Base-by-base conservation (phyloP, 805 yeast species). In the Debaryomyces castellii region DNA sequence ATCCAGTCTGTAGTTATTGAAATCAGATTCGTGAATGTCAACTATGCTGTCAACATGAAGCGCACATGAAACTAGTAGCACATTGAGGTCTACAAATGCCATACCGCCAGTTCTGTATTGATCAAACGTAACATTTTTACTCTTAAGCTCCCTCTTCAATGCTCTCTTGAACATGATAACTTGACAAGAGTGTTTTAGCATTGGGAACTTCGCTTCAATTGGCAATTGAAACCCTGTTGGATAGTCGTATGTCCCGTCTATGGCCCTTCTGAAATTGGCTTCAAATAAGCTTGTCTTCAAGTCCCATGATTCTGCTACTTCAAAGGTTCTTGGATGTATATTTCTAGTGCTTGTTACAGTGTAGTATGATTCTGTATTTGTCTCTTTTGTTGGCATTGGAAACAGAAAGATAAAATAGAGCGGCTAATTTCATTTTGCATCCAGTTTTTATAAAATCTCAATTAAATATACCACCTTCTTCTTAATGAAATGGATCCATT, bases 11-110 rank as follows among this genome's bases (percentile, higher is more conserved):
- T 38, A 53, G 40, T 51, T 52, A 12, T 25, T 12, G 38, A 48
- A 53, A 38, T 53, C 57, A 14, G 44, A 32, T 30, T 51, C 52
- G 37, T 51, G 49, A 30, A 53, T 51, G 5, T 27, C 20, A 38
- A 48, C 39, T 5, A 14, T 5, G 20, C 42, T 39, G 21, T 27
- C 30, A 11, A 18, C 12, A 24, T 32, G 17, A 7, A 48, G 24
- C 11, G 30, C 39, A 27, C 45, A 42, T 7, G 38, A 38, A 5
- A 33, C 27, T 10, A 39, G 22, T 12, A 46, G 23, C 10, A 18
- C 21, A 20, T 33, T 36, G 9, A 40, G 23, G 20, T 36, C 43
- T n/a, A 49, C 11, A 6, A 21, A 22, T 11, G 36, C 42, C 9
- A 40, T 21, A 14, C 20, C 21, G 18, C 47, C 45, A 22, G 28